A percentile compares a stretch with the other conserved stretches of the same genome.
These are phyloP conservation scores for Fusarium luffae DNA, from an alignment of 2,329 filamentous ascomycete species.

Conservation along the genomic window DNA sequence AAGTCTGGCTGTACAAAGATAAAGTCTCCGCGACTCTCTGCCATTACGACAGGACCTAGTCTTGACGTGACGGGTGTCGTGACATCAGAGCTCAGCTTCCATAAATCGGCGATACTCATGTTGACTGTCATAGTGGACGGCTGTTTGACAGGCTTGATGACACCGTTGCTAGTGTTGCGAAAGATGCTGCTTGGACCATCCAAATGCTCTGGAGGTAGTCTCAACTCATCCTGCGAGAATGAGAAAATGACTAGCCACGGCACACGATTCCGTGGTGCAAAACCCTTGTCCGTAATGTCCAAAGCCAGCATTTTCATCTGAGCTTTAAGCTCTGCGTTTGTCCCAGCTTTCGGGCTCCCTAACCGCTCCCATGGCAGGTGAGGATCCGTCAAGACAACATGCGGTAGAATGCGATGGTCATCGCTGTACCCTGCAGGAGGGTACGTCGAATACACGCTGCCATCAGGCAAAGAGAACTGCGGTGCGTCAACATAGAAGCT, in stretches of 20 bases:
- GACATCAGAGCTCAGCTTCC: not conserved
- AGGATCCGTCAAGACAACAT: constrained; percentile 58
- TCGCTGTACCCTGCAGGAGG: constrained; percentile 54
- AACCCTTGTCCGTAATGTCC: not conserved
- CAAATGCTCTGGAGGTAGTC: constrained; percentile 34
- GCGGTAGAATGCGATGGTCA: constrained; percentile 52
- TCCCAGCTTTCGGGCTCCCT: constrained; percentile 29
- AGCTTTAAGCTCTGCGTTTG: not conserved
- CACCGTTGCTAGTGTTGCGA: not conserved
- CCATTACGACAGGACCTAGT: too few relatives aligned
- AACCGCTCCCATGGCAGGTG: constrained; percentile 57
- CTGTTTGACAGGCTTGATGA: constrained; percentile 4
- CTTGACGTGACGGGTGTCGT: not conserved
- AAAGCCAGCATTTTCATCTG: not conserved
- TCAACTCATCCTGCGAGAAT: constrained; percentile 50
- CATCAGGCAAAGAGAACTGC: constrained; percentile 49
- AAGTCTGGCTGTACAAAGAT: constrained; percentile 46
- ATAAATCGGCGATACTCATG: constrained; percentile 13
- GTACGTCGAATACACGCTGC: constrained; percentile 52
- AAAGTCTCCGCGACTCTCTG: constrained; percentile 35
- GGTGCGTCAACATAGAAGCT: constrained; percentile 53
- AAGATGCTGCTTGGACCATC: constrained; percentile 12
- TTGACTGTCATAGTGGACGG: constrained; percentile 22
- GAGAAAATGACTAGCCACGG: constrained; percentile 56
- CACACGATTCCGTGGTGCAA: constrained; percentile 38